Evolutionary conservation across 768 basidiomycete genomes (phyloP).

Genomic region (Cyclocybe cylindracea): DNA sequence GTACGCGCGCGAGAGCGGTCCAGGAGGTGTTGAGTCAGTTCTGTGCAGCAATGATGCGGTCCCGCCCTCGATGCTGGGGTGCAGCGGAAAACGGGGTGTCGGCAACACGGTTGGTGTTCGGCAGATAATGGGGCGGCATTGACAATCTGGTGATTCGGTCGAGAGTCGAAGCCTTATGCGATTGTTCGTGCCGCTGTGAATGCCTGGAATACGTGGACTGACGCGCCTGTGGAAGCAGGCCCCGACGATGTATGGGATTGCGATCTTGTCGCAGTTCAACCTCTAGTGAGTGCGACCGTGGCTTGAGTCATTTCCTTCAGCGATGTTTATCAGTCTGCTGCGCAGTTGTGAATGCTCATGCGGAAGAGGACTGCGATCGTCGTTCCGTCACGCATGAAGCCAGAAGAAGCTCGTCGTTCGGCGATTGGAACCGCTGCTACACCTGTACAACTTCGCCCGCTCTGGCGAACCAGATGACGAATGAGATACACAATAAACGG

Average conservation of each 20-base stretch:
- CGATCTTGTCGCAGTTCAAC: conserved; percentile 36
- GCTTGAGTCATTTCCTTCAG: conserved; percentile 22
- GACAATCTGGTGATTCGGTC: too few relatives aligned
- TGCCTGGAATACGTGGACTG: too few relatives aligned
- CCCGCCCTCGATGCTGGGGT: too few relatives aligned
- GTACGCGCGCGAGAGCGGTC: too few relatives aligned
- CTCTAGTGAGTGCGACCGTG: conserved; percentile 23
- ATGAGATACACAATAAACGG: conserved; percentile 21
- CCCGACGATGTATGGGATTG: conserved; percentile 38
- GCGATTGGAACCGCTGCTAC: conserved; percentile 10
- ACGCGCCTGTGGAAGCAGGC: too few relatives aligned
- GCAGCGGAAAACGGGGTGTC: too few relatives aligned
- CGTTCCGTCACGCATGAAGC: conserved; percentile 32
- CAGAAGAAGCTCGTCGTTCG: conserved; percentile 28
- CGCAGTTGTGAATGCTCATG: conserved; percentile 13
- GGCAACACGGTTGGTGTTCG: too few relatives aligned
- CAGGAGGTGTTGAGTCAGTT: too few relatives aligned
- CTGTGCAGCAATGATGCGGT: too few relatives aligned
- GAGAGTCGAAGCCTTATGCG: too few relatives aligned
- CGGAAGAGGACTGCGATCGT: conserved; percentile 29
- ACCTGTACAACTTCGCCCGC: conserved; percentile 30
- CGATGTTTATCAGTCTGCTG: not conserved
- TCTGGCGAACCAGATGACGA: conserved; percentile 28
- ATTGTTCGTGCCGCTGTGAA: too few relatives aligned
- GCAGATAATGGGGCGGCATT: too few relatives aligned